Conservation (phyloP, 805 yeast genomes). For the Candida boleticola region DNA sequence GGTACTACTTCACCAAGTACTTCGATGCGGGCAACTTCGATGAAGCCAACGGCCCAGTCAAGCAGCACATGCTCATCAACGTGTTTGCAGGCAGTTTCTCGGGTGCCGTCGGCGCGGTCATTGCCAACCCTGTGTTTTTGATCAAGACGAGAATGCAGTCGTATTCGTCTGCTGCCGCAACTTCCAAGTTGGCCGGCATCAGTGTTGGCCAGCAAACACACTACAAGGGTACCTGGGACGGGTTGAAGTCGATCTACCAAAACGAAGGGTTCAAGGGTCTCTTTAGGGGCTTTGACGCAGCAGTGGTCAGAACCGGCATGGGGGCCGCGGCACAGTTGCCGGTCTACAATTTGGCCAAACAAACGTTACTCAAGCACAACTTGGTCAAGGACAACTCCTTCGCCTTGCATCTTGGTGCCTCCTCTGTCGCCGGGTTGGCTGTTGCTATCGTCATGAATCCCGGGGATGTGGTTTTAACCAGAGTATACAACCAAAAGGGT, state of each 20-base stretch:
- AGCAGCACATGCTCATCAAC: conserved; percentile 52
- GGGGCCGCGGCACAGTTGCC: conserved; percentile 97
- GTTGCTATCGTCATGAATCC: conserved; percentile 97
- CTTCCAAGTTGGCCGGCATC: conserved; percentile 20
- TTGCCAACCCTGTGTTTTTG: conserved; percentile 90
- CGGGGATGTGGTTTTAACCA: conserved; percentile 91
- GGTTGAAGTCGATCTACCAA: conserved; percentile 57
- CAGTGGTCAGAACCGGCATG: conserved; percentile 88
- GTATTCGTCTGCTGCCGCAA: conserved; percentile 50
- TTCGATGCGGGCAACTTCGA: conserved; percentile 52
- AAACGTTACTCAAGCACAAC: conserved; percentile 51
- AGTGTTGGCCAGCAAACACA: conserved; percentile 88
- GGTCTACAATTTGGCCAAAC: conserved; percentile 76
- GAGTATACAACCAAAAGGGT: conserved; percentile 94
- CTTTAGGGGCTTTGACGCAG: conserved; percentile 92
- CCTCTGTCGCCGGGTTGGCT: conserved; percentile 82
- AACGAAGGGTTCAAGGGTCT: conserved; percentile 76
- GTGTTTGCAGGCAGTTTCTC: conserved; percentile 77
- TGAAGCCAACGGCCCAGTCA: conserved; percentile 31
- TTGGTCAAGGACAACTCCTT: conserved; percentile 59
- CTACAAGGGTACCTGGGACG: conserved; percentile 68
- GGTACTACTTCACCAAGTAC: conserved; percentile 55
- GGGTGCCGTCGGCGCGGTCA: conserved; percentile 84
- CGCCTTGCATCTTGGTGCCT: conserved; percentile 66
- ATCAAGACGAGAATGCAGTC: conserved; percentile 97